Conservation (phyloP, 495 filamentous ascomycete species). For the Trichocladium uniseriatum region DNA sequence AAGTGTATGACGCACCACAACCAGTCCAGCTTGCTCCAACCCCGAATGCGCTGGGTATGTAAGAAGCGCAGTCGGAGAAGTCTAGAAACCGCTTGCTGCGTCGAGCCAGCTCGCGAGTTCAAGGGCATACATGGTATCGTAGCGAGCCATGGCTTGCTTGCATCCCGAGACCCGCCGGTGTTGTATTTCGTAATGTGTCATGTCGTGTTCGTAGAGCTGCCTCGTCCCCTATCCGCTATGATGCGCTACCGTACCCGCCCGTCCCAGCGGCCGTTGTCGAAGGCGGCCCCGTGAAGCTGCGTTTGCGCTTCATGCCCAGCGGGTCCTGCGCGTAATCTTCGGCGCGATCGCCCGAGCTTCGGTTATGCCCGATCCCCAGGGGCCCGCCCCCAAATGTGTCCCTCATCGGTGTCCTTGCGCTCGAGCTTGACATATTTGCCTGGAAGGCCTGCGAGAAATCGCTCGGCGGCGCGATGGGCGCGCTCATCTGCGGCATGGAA, state of each 20-base stretch:
- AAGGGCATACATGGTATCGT: too few species aligned
- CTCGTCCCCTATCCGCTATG: slow-evolving; percentile 12
- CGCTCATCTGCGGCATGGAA: slow-evolving; percentile 47
- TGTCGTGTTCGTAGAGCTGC: neutral
- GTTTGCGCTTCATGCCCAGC: slow-evolving; percentile 42
- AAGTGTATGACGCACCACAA: too few species aligned
- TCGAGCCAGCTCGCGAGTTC: neutral
- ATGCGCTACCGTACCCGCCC: slow-evolving; percentile 20
- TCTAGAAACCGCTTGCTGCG: neutral
- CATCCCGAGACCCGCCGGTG: too few species aligned
- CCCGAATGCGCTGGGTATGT: neutral
- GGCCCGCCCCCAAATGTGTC: slow-evolving; percentile 37
- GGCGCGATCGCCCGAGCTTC: slow-evolving; percentile 23
- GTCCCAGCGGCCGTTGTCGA: slow-evolving; percentile 15
- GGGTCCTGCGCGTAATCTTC: slow-evolving; percentile 35
- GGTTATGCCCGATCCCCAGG: slow-evolving; percentile 27
- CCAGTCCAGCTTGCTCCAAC: too few species aligned
- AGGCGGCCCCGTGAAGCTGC: slow-evolving; percentile 32
- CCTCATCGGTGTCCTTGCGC: slow-evolving; percentile 36
- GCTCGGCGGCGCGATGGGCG: slow-evolving; percentile 43
- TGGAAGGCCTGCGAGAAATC: slow-evolving; percentile 46
- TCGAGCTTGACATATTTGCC: slow-evolving; percentile 33
- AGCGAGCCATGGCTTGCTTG: too few species aligned
- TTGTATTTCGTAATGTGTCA: neutral
- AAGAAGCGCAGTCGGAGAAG: neutral